Percentiles rank a stretch among this genome's conserved stretches.
These are phyloP conservation scores for Hericium rajendrae DNA, from an alignment of 768 basidiomycete genomes.

Conservation along the genomic window DNA sequence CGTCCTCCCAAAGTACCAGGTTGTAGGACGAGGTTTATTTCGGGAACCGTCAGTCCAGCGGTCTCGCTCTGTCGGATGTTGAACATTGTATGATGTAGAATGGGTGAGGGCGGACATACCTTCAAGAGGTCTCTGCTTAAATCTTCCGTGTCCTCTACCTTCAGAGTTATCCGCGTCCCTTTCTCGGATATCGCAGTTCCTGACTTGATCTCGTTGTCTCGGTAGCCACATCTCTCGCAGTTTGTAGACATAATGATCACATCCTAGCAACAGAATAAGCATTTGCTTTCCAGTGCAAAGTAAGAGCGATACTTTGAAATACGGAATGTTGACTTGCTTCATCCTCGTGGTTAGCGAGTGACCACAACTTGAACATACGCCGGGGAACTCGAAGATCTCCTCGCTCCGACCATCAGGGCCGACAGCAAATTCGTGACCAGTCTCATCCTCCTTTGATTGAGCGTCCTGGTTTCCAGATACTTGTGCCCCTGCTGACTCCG, in stretches of 20 bases:
- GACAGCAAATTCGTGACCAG: slow-evolving; percentile 13
- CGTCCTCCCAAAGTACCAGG: slow-evolving; percentile 94
- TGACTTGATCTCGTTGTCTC: slow-evolving; percentile 97
- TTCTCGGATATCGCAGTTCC: slow-evolving; percentile 80
- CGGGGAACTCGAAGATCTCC: slow-evolving; percentile 84
- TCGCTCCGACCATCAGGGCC: slow-evolving; percentile 47
- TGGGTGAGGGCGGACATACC: slow-evolving; percentile 32
- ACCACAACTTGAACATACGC: slow-evolving; percentile 82
- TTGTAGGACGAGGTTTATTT: slow-evolving; percentile 86
- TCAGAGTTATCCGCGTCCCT: slow-evolving; percentile 81
- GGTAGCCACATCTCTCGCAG: slow-evolving; percentile 90
- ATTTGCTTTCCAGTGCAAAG: background rate
- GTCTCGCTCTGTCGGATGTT: slow-evolving; percentile 70
- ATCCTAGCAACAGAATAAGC: slow-evolving; percentile 43
- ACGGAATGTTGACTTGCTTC: slow-evolving; percentile 94
- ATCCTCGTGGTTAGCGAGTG: slow-evolving; percentile 78
- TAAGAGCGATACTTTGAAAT: slow-evolving; percentile 65
- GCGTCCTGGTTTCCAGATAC: background rate
- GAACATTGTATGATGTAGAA: background rate
- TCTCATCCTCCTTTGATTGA: slow-evolving; percentile 7
- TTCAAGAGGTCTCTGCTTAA: slow-evolving; percentile 90
- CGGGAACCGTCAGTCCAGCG: slow-evolving; percentile 81
- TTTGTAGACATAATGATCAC: slow-evolving; percentile 98
- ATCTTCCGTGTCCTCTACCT: slow-evolving; percentile 89
- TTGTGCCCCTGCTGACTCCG: background rate